These are phyloP conservation scores for Salix purpurea DNA, from an alignment of 345 rosid genomes.

Conservation along the genomic window DNA sequence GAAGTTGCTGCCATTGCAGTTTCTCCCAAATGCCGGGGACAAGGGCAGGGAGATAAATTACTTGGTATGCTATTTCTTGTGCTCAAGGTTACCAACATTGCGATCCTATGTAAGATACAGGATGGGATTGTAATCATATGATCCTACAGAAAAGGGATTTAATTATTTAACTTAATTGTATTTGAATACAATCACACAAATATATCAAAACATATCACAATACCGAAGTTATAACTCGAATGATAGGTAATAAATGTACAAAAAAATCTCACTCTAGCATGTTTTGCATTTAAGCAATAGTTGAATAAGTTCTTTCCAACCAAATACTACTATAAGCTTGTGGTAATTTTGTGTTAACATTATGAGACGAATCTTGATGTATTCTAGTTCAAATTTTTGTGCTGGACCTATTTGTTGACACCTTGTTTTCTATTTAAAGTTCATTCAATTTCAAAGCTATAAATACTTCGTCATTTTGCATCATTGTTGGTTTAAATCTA, in stretches of 20 bases:
- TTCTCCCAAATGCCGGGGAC: slow-evolving; percentile 83
- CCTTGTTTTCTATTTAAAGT: neutral
- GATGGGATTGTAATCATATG: no score
- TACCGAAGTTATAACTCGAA: no score
- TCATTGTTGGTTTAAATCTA: neutral
- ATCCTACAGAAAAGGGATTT: no score
- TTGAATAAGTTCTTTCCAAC: no score
- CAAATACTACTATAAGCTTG: neutral
- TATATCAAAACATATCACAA: no score
- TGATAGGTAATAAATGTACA: no score
- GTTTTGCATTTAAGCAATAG: no score
- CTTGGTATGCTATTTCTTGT: slow-evolving; percentile 48
- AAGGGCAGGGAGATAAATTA: slow-evolving; percentile 92
- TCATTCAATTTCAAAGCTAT: neutral
- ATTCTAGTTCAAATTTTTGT: neutral
- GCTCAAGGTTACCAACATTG: neutral
- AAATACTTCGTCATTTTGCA: neutral
- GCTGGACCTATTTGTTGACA: neutral
- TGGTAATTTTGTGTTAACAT: neutral
- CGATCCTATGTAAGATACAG: no score
- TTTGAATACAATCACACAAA: no score
- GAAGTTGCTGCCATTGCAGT: slow-evolving; percentile 95
- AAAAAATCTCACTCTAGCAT: no score
- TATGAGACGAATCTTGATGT: neutral
- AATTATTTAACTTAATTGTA: no score